Evolutionary conservation across 164 flowering plant genomes (phyloP).

Genomic region (Magnolia changhungtana): DNA sequence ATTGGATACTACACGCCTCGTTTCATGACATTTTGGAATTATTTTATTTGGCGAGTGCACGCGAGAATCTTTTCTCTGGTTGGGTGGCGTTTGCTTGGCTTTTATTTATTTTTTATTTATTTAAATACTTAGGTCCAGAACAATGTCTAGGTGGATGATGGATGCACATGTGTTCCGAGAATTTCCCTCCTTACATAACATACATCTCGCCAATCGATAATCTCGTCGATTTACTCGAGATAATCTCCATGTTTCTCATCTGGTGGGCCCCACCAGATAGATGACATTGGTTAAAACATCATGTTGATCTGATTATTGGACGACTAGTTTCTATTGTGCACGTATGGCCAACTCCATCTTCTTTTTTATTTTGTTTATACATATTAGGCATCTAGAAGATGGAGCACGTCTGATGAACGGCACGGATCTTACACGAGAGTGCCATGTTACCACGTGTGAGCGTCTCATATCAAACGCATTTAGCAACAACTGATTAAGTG

Average conservation of each 20-base stretch:
- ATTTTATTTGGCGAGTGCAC: constrained; percentile 5
- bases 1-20: neutral
- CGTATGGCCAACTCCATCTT: too few species aligned
- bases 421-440: neutral
- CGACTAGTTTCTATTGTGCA: too few species aligned
- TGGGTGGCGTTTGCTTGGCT: constrained; percentile 12
- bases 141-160: constrained; percentile 8
- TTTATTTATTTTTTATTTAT: neutral
- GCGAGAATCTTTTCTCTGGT: constrained; percentile 14
- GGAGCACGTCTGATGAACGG: neutral
- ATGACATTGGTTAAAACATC: too few species aligned
- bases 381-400: too few species aligned
- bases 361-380: too few species aligned
- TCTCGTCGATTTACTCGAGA: too few species aligned
- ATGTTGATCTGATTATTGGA: too few species aligned
- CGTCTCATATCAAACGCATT: too few species aligned
- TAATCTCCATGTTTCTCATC: too few species aligned
- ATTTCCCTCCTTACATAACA: too few species aligned
- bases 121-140: neutral
- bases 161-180: constrained; percentile 8
- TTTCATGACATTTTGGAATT: neutral
- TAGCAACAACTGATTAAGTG: neutral
- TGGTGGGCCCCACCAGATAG: too few species aligned
- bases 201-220: too few species aligned
- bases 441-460: neutral